A percentile compares a stretch with the other conserved stretches of the same genome.
These are phyloP conservation scores for Thraustochytrium sp. DNA, from an alignment of 352 stramenopile species.

Conservation along the genomic window DNA sequence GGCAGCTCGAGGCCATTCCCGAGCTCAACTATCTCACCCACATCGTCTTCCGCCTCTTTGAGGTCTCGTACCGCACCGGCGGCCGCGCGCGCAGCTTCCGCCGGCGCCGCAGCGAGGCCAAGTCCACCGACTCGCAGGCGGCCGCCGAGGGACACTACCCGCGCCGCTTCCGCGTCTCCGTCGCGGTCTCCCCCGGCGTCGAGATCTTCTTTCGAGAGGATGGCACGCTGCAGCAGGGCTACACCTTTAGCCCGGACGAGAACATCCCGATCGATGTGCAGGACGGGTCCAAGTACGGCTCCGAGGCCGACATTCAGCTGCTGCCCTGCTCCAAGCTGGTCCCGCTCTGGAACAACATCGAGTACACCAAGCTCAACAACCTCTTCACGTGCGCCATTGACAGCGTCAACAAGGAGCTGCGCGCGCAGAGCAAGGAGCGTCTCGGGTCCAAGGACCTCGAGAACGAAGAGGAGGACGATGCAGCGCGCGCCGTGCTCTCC, in stretches of 20 bases:
- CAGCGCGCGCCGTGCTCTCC: too few relatives aligned
- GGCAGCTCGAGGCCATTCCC: slow-evolving; percentile 70
- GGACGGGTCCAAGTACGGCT: slow-evolving; percentile 4
- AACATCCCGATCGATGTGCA: not conserved
- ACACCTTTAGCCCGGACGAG: not conserved
- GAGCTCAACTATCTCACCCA: slow-evolving; percentile 98
- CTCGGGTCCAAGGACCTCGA: not conserved
- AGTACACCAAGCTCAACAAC: slow-evolving; percentile 18
- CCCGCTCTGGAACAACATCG: slow-evolving; percentile 36
- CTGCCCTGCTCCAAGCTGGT: not conserved
- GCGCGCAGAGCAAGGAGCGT: not conserved
- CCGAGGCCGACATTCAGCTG: slow-evolving; percentile 23
- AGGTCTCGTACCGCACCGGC: slow-evolving; percentile 57
- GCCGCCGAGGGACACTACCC: not conserved
- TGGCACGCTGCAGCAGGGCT: not conserved
- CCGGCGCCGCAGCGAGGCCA: not conserved
- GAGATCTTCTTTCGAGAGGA: not conserved
- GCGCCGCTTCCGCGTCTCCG: slow-evolving; percentile 24
- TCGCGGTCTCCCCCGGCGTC: slow-evolving; percentile 22
- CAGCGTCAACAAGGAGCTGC: not conserved
- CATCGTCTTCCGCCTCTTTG: slow-evolving; percentile 96
- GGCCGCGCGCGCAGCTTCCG: not conserved
- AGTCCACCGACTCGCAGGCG: not conserved
- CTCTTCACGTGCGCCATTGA: not conserved
- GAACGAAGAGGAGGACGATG: not conserved